These are phyloP conservation scores for Smithsoniella earleae DNA, from an alignment of 163 green algal species.

Conservation along the genomic window DNA sequence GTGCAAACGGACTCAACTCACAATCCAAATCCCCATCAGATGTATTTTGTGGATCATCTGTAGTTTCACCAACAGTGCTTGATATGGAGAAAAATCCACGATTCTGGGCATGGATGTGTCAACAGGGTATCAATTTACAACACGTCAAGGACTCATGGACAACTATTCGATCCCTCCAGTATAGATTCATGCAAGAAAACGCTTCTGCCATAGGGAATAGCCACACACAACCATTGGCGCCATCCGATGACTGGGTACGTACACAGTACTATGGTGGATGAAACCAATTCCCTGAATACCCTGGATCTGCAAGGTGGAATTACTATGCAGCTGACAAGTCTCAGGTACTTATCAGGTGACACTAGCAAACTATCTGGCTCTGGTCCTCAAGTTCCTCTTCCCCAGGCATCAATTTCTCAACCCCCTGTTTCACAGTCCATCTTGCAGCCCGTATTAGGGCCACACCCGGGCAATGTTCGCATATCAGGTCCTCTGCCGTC, in stretches of 20 bases:
- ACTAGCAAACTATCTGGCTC: no score
- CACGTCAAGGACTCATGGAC: neutral
- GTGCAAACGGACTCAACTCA: neutral
- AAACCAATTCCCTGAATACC: neutral
- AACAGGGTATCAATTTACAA: neutral
- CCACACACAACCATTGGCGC: neutral
- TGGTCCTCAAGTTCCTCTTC: neutral
- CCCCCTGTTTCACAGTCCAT: neutral
- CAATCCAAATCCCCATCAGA: neutral
- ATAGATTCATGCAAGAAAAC: neutral
- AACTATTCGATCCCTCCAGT: neutral
- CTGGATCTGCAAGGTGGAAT: no score
- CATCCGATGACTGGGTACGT: constrained; percentile 26
- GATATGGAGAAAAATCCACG: neutral
- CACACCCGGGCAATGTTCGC: neutral
- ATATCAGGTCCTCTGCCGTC: neutral
- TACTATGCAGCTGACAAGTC: no score
- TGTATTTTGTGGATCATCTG: neutral
- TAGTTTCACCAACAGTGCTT: neutral
- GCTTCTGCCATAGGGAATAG: neutral
- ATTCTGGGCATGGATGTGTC: neutral
- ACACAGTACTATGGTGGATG: neutral
- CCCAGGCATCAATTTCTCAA: neutral
- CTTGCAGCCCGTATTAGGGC: neutral
- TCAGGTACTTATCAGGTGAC: no score